phyloP scores from a whole-genome alignment of 192 early-diverging fungal genomes.

The Spizellomyces punctatus region DNA sequence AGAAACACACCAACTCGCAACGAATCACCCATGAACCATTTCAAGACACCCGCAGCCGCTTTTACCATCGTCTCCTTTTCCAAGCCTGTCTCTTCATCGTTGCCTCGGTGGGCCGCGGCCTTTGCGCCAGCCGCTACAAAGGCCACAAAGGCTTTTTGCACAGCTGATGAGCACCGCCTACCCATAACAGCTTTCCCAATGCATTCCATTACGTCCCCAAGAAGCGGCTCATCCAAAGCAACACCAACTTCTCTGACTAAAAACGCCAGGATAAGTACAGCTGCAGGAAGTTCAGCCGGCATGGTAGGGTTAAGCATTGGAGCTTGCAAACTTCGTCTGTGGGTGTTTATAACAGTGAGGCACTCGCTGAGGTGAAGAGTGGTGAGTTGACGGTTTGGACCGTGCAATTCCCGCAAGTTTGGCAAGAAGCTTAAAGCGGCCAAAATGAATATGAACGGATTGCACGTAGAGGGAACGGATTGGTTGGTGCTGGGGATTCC shows the following conservation, averaged over 20 bases:
- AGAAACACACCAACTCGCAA: conserved; percentile 32
- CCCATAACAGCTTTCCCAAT: conserved; percentile 12
- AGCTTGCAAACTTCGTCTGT: conserved; percentile 3
- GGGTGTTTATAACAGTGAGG: conserved; percentile 46
- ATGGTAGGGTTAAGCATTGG: background rate
- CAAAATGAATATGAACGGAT: conserved; percentile 32
- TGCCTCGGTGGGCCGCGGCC: conserved; percentile 6
- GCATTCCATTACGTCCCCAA: background rate
- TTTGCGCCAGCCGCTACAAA: conserved; percentile 26
- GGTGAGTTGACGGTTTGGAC: conserved; percentile 25
- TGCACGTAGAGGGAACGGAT: conserved; percentile 9
- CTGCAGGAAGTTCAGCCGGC: conserved; percentile 41
- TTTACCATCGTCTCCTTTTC: background rate
- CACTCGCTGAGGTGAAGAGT: conserved; percentile 46
- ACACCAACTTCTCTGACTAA: conserved; percentile 2
- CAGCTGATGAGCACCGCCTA: conserved; percentile 17
- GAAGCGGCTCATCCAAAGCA: conserved; percentile 8
- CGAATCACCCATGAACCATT: conserved; percentile 25
- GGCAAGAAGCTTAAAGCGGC: conserved; percentile 14
- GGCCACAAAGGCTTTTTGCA: conserved; percentile 42
- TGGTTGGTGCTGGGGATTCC: conserved; percentile 1
- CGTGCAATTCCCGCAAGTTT: conserved; percentile 4
- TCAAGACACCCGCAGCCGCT: conserved; percentile 26
- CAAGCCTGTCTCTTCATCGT: conserved; percentile 8
- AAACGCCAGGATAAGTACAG: background rate